These are phyloP conservation scores for Lactarius hatsudake DNA, from an alignment of 768 basidiomycete species.

Conservation along the genomic window DNA sequence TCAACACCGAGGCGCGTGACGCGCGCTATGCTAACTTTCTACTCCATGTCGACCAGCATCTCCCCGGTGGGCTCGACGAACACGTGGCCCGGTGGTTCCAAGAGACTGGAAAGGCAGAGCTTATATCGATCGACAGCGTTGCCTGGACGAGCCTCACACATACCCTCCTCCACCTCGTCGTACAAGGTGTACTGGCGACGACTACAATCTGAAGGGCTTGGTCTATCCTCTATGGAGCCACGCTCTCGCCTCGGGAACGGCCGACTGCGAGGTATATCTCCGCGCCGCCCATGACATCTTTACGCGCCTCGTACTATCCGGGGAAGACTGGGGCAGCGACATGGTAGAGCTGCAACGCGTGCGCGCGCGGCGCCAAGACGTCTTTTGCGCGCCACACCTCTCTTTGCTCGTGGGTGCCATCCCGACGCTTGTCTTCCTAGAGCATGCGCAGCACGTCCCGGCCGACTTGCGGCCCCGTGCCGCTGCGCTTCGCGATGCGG, in stretches of 20 bases:
- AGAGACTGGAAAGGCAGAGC: slow-evolving; percentile 62
- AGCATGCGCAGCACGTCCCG: slow-evolving; percentile 55
- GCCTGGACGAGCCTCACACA: slow-evolving; percentile 66
- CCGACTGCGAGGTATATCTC: slow-evolving; percentile 49
- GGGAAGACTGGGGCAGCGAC: slow-evolving; percentile 47
- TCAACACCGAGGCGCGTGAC: slow-evolving; percentile 49
- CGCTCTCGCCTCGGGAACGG: slow-evolving; percentile 42
- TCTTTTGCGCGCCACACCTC: slow-evolving; percentile 68
- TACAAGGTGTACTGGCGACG: slow-evolving; percentile 65
- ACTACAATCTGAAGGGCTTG: slow-evolving; percentile 71
- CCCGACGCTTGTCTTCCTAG: slow-evolving; percentile 68
- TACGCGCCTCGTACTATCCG: slow-evolving; percentile 53
- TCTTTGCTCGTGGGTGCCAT: slow-evolving; percentile 57
- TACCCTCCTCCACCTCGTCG: slow-evolving; percentile 60
- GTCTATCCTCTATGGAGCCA: slow-evolving; percentile 78
- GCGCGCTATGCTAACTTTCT: slow-evolving; percentile 69
- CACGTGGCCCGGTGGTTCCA: slow-evolving; percentile 71
- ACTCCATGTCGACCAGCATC: slow-evolving; percentile 70
- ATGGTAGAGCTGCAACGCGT: slow-evolving; percentile 68
- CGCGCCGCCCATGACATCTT: slow-evolving; percentile 63
- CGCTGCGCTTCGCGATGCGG: slow-evolving; percentile 49
- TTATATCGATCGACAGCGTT: slow-evolving; percentile 55
- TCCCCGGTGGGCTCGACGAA: slow-evolving; percentile 68
- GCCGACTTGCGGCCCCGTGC: slow-evolving; percentile 49
- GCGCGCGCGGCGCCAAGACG: slow-evolving; percentile 63